Evolutionary conservation across 345 rosid species (phyloP).

Genomic region (Bruguiera parviflora): DNA sequence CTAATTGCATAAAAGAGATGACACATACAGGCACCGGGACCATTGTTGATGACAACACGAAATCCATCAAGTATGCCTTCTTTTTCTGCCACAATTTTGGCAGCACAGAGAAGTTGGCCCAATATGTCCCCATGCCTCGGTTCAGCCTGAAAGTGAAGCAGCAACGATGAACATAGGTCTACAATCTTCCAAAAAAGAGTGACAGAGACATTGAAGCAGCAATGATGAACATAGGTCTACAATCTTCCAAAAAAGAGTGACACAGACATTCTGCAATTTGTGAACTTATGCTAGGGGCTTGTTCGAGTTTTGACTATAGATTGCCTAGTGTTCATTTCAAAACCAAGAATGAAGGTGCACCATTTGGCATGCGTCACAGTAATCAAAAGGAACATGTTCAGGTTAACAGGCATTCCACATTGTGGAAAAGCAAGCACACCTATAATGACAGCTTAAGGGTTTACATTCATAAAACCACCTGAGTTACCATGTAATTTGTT

Average conservation of each 20-base stretch:
- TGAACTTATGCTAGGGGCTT: too few species aligned
- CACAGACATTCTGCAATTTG: too few species aligned
- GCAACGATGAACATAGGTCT: background rate
- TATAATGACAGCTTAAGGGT: background rate
- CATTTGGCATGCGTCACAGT: too few species aligned
- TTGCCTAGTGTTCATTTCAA: too few species aligned
- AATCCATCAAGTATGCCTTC: conserved; percentile 88
- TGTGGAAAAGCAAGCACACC: too few species aligned
- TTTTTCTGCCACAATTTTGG: conserved; percentile 85
- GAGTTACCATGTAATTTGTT: too few species aligned
- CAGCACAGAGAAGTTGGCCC: conserved; percentile 68
- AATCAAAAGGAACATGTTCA: background rate
- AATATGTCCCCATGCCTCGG: conserved; percentile 64
- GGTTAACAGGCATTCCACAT: background rate
- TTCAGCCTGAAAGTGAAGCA: conserved; percentile 56
- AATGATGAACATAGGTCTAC: background rate
- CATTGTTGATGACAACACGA: conserved; percentile 91
- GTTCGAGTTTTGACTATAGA: too few species aligned
- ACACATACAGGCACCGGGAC: conserved; percentile 68
- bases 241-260: too few species aligned
- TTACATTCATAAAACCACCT: background rate
- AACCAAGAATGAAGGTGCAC: too few species aligned
- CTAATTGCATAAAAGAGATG: background rate
- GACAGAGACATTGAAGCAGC: background rate
- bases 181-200: background rate